Base-by-base conservation (phyloP, 1,284 basidiomycete genomes). In the Fomitopsis palustris region DNA sequence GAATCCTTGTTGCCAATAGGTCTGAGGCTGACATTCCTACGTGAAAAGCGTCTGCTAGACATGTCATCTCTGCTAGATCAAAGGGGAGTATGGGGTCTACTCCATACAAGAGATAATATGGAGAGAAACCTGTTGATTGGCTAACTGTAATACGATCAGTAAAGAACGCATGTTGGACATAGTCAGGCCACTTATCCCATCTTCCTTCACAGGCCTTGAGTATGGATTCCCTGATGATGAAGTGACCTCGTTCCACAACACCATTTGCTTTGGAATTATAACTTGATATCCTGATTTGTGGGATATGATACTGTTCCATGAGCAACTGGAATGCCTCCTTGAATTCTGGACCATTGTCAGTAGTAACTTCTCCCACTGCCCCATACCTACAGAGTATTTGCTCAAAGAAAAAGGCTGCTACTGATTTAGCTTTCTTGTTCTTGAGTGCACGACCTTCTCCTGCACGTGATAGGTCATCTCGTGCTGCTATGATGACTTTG, bases 221-320 rank as follows among this genome's bases (percentile, higher is more conserved):
- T 1, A 79, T 33, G 0, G 72, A 66, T 60, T 79, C 51, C 16
- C 61, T 49, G 6, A 78, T 66, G 43, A 73, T 68, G 54, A 64
- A 73, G 56, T 81, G 79, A 1, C 63, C 57, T 1, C 69, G 57
- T 59, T 81, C 76, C 0, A 78, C 69, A 0, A 75, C 60, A 0
- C 78, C 72, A 52, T 81, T 81, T 0, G 72, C 74, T 2, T 67
- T 67, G 0, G 76, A 81, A 56, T 82, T 82, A 58, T 82, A 82
- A 0, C 68, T 68, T 0, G 72, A 76, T 7, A 82, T 79, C 0
- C 66, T 37, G 35, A 82, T 79, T 33, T 78, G 73, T 0, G 60
- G 47, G 12, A 81, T 73, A 1, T 67, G 42, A 53, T 78, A 81
- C 1, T 67, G 61, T 6, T 71, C 56, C 0, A 62, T 61, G 0